Conservation (phyloP, 768 basidiomycete genomes). For the Dioszegia crocea region DNA sequence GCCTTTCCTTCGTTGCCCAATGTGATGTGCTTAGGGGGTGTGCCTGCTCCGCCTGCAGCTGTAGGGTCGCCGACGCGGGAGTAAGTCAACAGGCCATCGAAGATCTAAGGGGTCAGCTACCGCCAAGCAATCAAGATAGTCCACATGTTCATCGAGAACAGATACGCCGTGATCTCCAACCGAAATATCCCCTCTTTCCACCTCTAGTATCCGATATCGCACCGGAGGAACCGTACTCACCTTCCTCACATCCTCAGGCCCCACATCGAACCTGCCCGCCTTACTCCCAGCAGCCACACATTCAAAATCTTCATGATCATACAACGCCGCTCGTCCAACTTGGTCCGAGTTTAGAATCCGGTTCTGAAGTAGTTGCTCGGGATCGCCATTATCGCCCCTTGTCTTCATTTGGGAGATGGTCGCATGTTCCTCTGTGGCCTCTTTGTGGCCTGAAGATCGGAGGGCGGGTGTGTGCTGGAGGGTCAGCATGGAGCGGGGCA, state of each 20-base stretch:
- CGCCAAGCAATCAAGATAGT: neutral
- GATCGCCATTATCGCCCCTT: slow-evolving; percentile 25
- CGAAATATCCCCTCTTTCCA: too few relatives aligned
- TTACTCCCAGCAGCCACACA: slow-evolving; percentile 20
- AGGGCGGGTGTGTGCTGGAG: slow-evolving; percentile 16
- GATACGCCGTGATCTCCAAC: neutral
- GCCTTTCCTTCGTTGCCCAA: slow-evolving; percentile 29
- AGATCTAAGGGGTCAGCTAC: slow-evolving; percentile 17
- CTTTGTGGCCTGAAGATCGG: slow-evolving; percentile 28
- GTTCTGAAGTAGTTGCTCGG: slow-evolving; percentile 23
- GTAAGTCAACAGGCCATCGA: slow-evolving; percentile 30
- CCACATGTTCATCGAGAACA: too few relatives aligned
- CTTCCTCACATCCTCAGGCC: slow-evolving; percentile 29
- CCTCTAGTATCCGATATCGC: neutral
- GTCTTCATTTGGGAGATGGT: slow-evolving; percentile 14
- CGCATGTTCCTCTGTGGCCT: slow-evolving; percentile 25
- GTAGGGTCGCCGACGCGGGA: slow-evolving; percentile 29
- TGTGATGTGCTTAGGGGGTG: slow-evolving; percentile 20
- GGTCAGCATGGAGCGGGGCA: neutral
- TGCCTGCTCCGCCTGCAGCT: slow-evolving; percentile 23
- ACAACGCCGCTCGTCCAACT: slow-evolving; percentile 24
- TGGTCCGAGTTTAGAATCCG: slow-evolving; percentile 20
- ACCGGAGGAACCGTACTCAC: slow-evolving; percentile 4
- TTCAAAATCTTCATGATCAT: slow-evolving; percentile 25
- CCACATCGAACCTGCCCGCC: slow-evolving; percentile 19